A percentile compares a stretch with the other conserved stretches of the same genome.
Conservation (phyloP, 495 filamentous ascomycete species). For the Amphirosellinia nigrospora region DNA sequence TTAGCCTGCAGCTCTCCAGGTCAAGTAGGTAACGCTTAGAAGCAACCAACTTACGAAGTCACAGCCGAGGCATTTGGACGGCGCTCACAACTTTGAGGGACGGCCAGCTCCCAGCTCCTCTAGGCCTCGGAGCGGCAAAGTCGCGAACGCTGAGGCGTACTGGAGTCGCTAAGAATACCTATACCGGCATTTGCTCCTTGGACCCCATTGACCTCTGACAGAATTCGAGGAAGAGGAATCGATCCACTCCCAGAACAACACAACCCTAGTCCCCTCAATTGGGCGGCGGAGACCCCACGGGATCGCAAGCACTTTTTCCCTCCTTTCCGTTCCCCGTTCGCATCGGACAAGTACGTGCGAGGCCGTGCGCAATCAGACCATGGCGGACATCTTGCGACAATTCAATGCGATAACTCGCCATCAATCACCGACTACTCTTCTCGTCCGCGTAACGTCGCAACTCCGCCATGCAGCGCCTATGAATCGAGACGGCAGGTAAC, state of each 20-base stretch:
- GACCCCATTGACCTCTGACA: background rate
- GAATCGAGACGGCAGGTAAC: background rate
- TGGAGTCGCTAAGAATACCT: slow-evolving; percentile 2
- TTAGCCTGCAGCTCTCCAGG: background rate
- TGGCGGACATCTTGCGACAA: background rate
- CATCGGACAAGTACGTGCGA: background rate
- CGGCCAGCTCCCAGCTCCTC: background rate
- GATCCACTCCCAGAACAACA: background rate
- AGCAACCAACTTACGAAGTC: background rate
- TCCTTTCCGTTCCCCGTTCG: background rate
- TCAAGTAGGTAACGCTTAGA: background rate
- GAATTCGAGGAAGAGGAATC: background rate
- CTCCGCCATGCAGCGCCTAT: background rate
- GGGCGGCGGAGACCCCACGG: background rate
- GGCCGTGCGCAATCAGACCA: background rate
- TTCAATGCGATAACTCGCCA: background rate
- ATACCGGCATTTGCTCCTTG: background rate
- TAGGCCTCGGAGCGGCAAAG: background rate
- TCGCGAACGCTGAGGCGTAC: background rate
- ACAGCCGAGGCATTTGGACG: slow-evolving; percentile 7
- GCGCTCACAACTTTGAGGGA: background rate
- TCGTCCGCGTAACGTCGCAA: slow-evolving; percentile 18
- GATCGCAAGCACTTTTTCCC: background rate
- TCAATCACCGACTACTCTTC: background rate
- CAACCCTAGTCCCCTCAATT: background rate